phyloP scores from a whole-genome alignment of 345 rosid genomes.

The Gossypium bickii region DNA sequence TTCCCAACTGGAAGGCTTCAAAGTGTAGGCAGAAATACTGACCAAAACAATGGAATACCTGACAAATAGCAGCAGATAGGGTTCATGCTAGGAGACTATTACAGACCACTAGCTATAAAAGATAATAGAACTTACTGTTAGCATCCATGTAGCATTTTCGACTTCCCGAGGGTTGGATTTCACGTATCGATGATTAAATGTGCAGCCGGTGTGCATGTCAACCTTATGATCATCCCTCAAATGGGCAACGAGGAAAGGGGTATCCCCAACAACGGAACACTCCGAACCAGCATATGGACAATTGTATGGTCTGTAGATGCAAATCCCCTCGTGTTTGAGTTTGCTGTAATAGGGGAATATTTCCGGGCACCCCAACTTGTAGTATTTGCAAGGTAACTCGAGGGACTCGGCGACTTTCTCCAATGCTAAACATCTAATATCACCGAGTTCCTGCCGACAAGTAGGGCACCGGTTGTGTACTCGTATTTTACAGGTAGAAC shows the following conservation, averaged over 20 bases:
- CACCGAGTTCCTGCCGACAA: slow-evolving; percentile 77
- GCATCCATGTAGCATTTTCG: slow-evolving; percentile 80
- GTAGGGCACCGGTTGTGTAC: slow-evolving; percentile 78
- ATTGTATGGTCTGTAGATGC: slow-evolving; percentile 65
- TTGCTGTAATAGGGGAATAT: slow-evolving; percentile 74
- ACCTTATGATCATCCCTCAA: slow-evolving; percentile 79
- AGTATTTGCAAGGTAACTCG: slow-evolving; percentile 72
- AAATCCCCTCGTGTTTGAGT: slow-evolving; percentile 61
- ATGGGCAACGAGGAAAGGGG: slow-evolving; percentile 65
- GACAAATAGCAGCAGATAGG: background rate
- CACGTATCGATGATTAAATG: slow-evolving; percentile 76
- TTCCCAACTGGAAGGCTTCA: slow-evolving; percentile 92
- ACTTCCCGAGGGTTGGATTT: slow-evolving; percentile 79
- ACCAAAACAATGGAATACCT: slow-evolving; percentile 81
- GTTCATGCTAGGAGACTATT: background rate
- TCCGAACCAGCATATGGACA: slow-evolving; percentile 84
- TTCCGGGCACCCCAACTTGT: slow-evolving; percentile 69
- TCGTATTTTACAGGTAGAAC: slow-evolving; percentile 73
- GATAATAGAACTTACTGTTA: slow-evolving; percentile 27
- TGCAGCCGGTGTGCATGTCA: slow-evolving; percentile 73
- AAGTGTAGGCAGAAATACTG: slow-evolving; percentile 94
- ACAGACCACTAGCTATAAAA: background rate
- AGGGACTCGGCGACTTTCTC: slow-evolving; percentile 84
- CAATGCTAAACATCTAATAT: slow-evolving; percentile 71
- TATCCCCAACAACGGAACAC: slow-evolving; percentile 58